Evolutionary conservation across 2,329 filamentous ascomycete genomes (phyloP).

Genomic region (Penicillium sp.): DNA sequence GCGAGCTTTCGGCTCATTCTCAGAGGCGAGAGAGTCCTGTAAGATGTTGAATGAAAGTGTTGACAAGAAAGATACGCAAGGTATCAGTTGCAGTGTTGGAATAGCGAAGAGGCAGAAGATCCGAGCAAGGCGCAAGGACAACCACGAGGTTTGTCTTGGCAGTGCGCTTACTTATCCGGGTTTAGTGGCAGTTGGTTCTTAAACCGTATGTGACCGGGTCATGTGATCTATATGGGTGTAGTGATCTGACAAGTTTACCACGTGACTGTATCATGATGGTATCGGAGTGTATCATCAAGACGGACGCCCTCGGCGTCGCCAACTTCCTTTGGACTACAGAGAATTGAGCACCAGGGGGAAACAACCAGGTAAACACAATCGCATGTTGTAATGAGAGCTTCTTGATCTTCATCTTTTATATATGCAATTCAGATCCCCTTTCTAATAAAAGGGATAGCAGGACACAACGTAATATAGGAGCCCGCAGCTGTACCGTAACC

Average conservation of each 20-base stretch:
- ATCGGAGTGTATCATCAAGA: slow-evolving; percentile 1
- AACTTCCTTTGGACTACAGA: slow-evolving; percentile 7
- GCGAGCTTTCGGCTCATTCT: slow-evolving; percentile 71
- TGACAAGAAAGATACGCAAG: slow-evolving; percentile 26
- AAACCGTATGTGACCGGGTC: slow-evolving; percentile 3
- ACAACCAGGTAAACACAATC: not conserved
- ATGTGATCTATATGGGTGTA: not conserved
- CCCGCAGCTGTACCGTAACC: slow-evolving; percentile 18
- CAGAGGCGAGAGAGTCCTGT: slow-evolving; percentile 22
- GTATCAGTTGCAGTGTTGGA: slow-evolving; percentile 20
- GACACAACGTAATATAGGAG: slow-evolving; percentile 4
- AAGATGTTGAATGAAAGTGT: slow-evolving; percentile 18
- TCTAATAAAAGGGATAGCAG: not conserved
- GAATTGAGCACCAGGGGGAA: not conserved
- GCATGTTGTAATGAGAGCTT: not conserved
- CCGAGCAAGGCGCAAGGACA: slow-evolving; percentile 23
- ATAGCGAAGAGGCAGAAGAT: slow-evolving; percentile 22
- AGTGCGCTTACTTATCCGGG: slow-evolving; percentile 13
- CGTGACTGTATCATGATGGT: slow-evolving; percentile 2
- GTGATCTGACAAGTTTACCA: not conserved
- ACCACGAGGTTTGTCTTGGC: slow-evolving; percentile 30
- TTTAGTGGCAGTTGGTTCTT: slow-evolving; percentile 11
- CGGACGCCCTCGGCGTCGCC: slow-evolving; percentile 4
- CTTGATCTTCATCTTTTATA: not conserved
- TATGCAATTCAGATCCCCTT: not conserved